Base-by-base conservation (phyloP, 2,329 filamentous ascomycete genomes). In the Myriosclerotinia duriaeana region DNA sequence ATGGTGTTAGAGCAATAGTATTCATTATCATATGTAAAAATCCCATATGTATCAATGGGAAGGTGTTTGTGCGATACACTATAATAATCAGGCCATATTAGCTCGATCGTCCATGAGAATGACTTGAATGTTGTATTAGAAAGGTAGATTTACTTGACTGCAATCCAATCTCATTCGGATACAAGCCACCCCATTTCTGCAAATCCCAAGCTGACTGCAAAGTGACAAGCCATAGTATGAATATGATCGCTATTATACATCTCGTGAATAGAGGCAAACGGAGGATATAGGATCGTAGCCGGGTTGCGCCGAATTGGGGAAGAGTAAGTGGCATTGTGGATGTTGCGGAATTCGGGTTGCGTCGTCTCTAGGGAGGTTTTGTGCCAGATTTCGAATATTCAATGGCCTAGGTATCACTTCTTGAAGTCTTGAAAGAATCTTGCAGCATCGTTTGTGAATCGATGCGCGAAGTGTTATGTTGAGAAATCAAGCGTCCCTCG, bases 51-150 rank as follows among this genome's bases (percentile, higher is more conserved):
- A 97, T 87, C 66, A 99, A 82, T 0, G 93, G 92, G 76, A 92
- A 99, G 0, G 94, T 96, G 76, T 97, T 97, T 46, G 96, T 84
- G 69, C 95, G 89, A 79, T 97, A 94, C 81, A 96, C 93, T 97
- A 40, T 17, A 72, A 64, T 2, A 26, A 30, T n/a, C 36, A 26
- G 0, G 1, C 6, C 14, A 59, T 8, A 40, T 65, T 59, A 65
- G 63, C 63, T 36, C 42, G 15, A 34, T 12, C 3, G 9, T 52
- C 22, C 59, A 56, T 44, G 20, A 26, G 11, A 56, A 63, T 11
- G 14, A 52, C 15, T 34, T 48, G 17, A 55, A 15, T 55, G 6
- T 60, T 34, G 14, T 26, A 7, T 40, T 30, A 34, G 60, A 60
- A 68, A 42, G 53, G n/a, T 50, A 58, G 46, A 84, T 88, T 71